A percentile compares a stretch with the other conserved stretches of the same genome.
Conservation (phyloP, 2,329 filamentous ascomycete species). For the Lizonia empirigonia region DNA sequence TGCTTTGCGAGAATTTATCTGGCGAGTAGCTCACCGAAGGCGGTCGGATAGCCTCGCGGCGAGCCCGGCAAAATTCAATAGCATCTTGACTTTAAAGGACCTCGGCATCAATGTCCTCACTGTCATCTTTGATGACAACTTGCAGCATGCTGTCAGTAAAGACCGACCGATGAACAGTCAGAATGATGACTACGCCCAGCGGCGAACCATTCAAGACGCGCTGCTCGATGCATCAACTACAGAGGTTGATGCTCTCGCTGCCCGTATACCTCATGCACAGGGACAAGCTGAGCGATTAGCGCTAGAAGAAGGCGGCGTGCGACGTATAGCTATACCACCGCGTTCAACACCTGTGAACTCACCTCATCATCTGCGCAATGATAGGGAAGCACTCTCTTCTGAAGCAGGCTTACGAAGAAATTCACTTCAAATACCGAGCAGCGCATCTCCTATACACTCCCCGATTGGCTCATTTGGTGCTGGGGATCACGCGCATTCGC, state of each 20-base stretch:
- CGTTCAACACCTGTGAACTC: conserved; percentile 26
- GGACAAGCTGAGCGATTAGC: conserved; percentile 47
- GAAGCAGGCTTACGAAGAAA: conserved; percentile 45
- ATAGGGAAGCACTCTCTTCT: conserved; percentile 34
- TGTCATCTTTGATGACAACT: conserved; percentile 84
- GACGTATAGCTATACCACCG: conserved; percentile 31
- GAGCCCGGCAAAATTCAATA: conserved; percentile 61
- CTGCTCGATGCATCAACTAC: conserved; percentile 89
- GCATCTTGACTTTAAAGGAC: conserved; percentile 74
- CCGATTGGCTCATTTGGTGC: conserved; percentile 39
- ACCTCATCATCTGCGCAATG: conserved; percentile 22
- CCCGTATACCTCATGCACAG: conserved; percentile 49
- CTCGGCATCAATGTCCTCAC: conserved; percentile 83
- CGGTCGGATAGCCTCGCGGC: conserved; percentile 57
- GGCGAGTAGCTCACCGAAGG: conserved; percentile 78
- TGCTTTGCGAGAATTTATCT: conserved; percentile 86
- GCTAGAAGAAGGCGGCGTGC: conserved; percentile 30
- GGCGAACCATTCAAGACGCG: conserved; percentile 87
- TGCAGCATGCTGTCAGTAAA: conserved; percentile 53
- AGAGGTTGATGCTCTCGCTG: conserved; percentile 70
- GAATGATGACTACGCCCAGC: conserved; percentile 46
- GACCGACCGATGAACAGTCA: conserved; percentile 37
- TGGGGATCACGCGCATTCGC: conserved; percentile 42
- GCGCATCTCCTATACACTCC: conserved; percentile 34
- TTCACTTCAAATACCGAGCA: conserved; percentile 37